phyloP scores from a whole-genome alignment of 2,329 filamentous ascomycete species.

The Cladosporium sp. region DNA sequence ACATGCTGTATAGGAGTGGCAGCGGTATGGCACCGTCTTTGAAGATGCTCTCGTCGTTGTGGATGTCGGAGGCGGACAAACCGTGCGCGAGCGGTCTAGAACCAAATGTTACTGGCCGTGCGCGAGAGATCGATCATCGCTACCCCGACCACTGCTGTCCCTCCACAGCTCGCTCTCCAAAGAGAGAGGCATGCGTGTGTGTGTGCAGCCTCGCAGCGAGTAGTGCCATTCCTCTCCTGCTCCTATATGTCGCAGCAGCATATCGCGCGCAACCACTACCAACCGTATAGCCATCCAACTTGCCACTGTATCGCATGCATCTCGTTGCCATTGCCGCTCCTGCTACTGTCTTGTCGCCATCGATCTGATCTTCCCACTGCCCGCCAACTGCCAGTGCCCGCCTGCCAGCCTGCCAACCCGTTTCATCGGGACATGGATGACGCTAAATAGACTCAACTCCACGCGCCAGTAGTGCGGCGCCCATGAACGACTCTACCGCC shows the following conservation, averaged over 20 bases:
- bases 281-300: neutral
- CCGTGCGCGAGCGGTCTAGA: neutral
- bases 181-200: neutral
- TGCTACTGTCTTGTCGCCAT: neutral
- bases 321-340: neutral
- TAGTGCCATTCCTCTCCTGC: constrained; percentile 1
- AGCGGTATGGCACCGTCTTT: neutral
- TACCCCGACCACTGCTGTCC: constrained; percentile 4
- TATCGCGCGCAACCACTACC: neutral
- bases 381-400: neutral
- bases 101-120: neutral
- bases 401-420: neutral
- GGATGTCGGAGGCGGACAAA: neutral
- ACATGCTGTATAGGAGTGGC: neutral
- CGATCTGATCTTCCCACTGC: neutral
- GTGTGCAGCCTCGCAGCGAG: neutral
- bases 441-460: neutral
- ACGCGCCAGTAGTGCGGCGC: constrained; percentile 3
- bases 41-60: neutral
- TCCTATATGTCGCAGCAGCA: neutral
- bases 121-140: neutral
- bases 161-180: neutral
- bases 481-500: constrained; percentile 10
- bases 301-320: neutral
- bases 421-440: constrained; percentile 4